These are phyloP conservation scores for Phlebopus sp. DNA, from an alignment of 1,284 basidiomycete species.

Conservation along the genomic window DNA sequence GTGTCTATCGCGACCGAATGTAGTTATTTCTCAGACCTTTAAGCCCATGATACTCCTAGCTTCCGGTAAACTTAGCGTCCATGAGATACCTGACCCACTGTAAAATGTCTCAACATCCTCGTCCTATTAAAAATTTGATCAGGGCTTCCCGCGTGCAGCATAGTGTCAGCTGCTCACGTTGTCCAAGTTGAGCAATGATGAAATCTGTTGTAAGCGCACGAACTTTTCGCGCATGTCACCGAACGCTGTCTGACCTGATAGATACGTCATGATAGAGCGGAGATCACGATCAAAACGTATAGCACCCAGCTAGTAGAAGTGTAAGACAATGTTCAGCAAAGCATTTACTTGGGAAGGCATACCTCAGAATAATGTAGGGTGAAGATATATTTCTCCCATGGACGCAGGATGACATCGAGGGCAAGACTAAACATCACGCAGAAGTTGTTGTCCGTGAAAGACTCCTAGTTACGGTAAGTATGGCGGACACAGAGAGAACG, in stretches of 20 bases:
- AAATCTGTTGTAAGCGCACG: conserved; percentile 87
- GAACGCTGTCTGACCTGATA: conserved; percentile 83
- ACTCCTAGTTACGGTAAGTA: conserved; percentile 48
- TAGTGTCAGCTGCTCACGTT: conserved; percentile 46
- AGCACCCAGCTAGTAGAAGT: conserved; percentile 75
- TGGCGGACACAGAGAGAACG: background rate
- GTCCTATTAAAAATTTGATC: conserved; percentile 53
- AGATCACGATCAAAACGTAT: conserved; percentile 95
- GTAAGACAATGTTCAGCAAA: conserved; percentile 10
- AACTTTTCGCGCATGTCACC: conserved; percentile 92
- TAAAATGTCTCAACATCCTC: conserved; percentile 93
- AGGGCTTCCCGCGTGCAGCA: conserved; percentile 3
- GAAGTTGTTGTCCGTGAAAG: conserved; percentile 87
- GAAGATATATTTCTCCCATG: conserved; percentile 90
- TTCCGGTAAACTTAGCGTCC: conserved; percentile 80
- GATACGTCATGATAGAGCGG: conserved; percentile 77
- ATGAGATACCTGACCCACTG: conserved; percentile 86
- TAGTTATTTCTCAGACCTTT: conserved; percentile 40
- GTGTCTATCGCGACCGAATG: background rate
- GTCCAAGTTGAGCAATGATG: conserved; percentile 89
- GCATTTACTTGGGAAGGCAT: conserved; percentile 18
- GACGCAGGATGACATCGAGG: conserved; percentile 83
- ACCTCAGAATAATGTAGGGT: conserved; percentile 88
- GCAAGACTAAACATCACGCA: conserved; percentile 81
- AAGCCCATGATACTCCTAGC: conserved; percentile 69